phyloP scores from a whole-genome alignment of 1,284 basidiomycete genomes.

The Trichosporon coremiiforme region DNA sequence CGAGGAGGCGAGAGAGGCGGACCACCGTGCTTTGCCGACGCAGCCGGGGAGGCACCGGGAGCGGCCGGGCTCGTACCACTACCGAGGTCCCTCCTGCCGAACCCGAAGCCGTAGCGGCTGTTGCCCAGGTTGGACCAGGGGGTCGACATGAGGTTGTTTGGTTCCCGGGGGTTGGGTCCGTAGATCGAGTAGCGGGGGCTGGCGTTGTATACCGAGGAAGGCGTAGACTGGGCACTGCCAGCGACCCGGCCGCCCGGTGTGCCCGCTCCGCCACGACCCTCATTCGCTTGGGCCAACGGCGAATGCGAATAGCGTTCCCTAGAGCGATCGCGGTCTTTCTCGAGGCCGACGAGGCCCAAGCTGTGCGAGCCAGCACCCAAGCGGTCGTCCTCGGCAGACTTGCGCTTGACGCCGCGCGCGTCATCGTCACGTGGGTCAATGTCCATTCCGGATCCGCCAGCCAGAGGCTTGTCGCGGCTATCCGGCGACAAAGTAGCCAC shows the following conservation, averaged over 20 bases:
- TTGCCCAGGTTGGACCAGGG: slow-evolving; percentile 39
- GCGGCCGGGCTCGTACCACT: slow-evolving; percentile 20
- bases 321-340: slow-evolving; percentile 39
- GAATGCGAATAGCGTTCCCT: slow-evolving; percentile 45
- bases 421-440: slow-evolving; percentile 40
- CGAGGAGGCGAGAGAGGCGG: slow-evolving; percentile 36
- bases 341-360: slow-evolving; percentile 37
- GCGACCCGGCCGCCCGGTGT: neutral
- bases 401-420: slow-evolving; percentile 48
- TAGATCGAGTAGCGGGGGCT: slow-evolving; percentile 48
- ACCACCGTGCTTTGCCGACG: slow-evolving; percentile 27
- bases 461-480: slow-evolving; percentile 36
- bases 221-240: slow-evolving; percentile 1
- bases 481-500: slow-evolving; percentile 37
- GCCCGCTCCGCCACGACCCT: slow-evolving; percentile 24
- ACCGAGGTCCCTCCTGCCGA: slow-evolving; percentile 40
- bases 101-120: slow-evolving; percentile 38
- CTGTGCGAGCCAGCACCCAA: slow-evolving; percentile 37
- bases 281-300: slow-evolving; percentile 35
- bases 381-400: slow-evolving; percentile 43
- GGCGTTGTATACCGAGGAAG: slow-evolving; percentile 14
- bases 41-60: slow-evolving; percentile 15
- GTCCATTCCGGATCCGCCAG: slow-evolving; percentile 34
- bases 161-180: slow-evolving; percentile 47
- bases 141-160: slow-evolving; percentile 31